Evolutionary conservation across 495 filamentous ascomycete species (phyloP).

Genomic region (Xylaria cubensis): DNA sequence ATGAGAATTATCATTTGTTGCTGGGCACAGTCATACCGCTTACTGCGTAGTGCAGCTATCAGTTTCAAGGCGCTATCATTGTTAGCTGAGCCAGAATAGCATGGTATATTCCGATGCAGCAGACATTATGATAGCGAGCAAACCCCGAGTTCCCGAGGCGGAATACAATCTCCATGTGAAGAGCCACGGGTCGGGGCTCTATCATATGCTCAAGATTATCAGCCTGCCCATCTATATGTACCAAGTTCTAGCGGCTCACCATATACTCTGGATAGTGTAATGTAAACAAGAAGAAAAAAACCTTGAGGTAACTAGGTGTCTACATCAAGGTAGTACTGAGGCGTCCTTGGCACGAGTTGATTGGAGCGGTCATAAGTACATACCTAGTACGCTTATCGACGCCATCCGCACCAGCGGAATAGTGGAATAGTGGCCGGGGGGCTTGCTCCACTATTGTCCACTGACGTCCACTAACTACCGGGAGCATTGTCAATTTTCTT

Average conservation of each 20-base stretch:
- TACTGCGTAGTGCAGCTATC: background rate
- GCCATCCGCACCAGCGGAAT: slow-evolving; percentile 17
- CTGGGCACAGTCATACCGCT: background rate
- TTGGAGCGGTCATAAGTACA: background rate
- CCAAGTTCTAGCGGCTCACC: background rate
- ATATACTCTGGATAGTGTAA: background rate
- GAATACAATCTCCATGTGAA: background rate
- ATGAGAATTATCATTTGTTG: background rate
- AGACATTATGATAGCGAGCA: background rate
- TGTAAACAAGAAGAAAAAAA: background rate
- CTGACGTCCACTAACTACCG: background rate
- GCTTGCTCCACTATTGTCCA: slow-evolving; percentile 1
- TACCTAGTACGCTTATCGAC: slow-evolving; percentile 1
- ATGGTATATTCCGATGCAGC: background rate
- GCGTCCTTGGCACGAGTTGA: background rate
- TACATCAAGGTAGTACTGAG: background rate
- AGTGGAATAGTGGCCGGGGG: slow-evolving; percentile 14
- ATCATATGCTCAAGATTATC: background rate
- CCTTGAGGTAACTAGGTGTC: background rate
- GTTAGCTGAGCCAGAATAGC: background rate
- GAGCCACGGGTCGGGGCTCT: background rate
- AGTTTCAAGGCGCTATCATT: background rate
- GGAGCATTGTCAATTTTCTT: slow-evolving; percentile 12
- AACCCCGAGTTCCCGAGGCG: slow-evolving; percentile 14
- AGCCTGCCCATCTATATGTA: background rate